Base-by-base conservation (phyloP, 2,329 filamentous ascomycete genomes). In the Herpotrichia juniperi region DNA sequence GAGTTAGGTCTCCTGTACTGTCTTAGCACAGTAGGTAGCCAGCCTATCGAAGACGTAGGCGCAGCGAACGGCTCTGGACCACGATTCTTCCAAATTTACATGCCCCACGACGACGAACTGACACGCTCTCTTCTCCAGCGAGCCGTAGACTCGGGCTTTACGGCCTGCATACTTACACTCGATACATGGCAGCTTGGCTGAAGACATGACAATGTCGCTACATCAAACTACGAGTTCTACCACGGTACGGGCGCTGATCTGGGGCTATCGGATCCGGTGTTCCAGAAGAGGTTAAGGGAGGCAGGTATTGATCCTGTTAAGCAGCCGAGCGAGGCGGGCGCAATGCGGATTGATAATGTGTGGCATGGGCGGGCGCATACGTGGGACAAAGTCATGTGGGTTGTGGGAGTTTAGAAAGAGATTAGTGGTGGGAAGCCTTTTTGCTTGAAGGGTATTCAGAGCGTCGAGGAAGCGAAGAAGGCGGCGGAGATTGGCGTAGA, bases 381-480 rank as follows among this genome's bases (percentile, higher is more conserved):
- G n/a, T 91, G 87, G 87, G 79, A 82, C 39, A 87, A 88, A 66
- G 77, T 90, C 1, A 74, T 79, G 4, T 90, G 87, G 86, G 65
- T 90, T 40, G 83, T 84, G 53, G 74, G 82, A 62, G 76, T 81
- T 19, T 83, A 86, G 76, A 79, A 77, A 67, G 73, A 77, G 51
- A 81, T 83, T 26, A 79, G 72, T 1, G 81, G 80, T 0, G 77
- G 85, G 7, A 79, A 81, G 75, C 85, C 63, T 59, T 90, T 77
- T 74, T 87, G 57, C 43, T 69, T 91, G 22, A 91, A 91, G 70
- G 88, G 88, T 0, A 83, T 91, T n/a, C 87, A 90, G 74, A 83
- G 81, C 12, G 81, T 83, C 0, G 76, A 78, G 34, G 88, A 91
- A 68, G 87, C 87, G 12, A 75, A 79, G 46, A 79, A 76, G 58